Conservation (phyloP, 495 filamentous ascomycete species). For the Podospora didyma region DNA sequence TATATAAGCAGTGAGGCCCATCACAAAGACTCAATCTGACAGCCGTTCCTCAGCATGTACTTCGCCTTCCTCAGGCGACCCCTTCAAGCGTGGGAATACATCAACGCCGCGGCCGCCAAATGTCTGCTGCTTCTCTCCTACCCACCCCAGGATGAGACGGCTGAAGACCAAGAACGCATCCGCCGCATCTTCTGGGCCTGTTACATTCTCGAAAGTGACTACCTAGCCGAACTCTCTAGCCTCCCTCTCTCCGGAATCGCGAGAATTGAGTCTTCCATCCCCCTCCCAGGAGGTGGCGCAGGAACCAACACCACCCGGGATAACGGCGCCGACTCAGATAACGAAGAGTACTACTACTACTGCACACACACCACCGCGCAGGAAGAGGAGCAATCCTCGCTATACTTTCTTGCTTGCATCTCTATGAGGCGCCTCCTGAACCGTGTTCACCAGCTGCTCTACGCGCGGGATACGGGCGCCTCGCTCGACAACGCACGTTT, state of each 20-base stretch:
- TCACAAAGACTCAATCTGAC: not conserved
- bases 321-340: too few species aligned
- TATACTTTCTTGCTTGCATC: constrained; percentile 28
- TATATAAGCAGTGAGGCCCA: not conserved
- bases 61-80: constrained; percentile 34
- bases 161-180: constrained; percentile 38
- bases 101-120: constrained; percentile 29
- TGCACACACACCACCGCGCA: constrained; percentile 16
- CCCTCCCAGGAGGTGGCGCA: constrained; percentile 27
- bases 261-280: constrained; percentile 40
- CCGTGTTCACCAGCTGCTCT: constrained; percentile 23
- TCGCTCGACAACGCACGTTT: constrained; percentile 35
- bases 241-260: constrained; percentile 42
- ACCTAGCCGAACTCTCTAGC: constrained; percentile 34
- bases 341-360: constrained; percentile 3
- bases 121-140: constrained; percentile 37
- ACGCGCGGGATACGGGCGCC: constrained; percentile 22
- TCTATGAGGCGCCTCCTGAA: constrained; percentile 25
- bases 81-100: constrained; percentile 33
- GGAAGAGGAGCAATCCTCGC: constrained; percentile 20
- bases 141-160: constrained; percentile 11
- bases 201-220: constrained; percentile 43
- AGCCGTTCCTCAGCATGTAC: constrained; percentile 22
- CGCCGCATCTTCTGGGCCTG: constrained; percentile 47
- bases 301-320: not conserved